Evolutionary conservation across 225 moss, liverwort and hornwort species (phyloP), one percentile per base, ranked within the genome.

Genomic region (Thuidium tamariscinum): DNA sequence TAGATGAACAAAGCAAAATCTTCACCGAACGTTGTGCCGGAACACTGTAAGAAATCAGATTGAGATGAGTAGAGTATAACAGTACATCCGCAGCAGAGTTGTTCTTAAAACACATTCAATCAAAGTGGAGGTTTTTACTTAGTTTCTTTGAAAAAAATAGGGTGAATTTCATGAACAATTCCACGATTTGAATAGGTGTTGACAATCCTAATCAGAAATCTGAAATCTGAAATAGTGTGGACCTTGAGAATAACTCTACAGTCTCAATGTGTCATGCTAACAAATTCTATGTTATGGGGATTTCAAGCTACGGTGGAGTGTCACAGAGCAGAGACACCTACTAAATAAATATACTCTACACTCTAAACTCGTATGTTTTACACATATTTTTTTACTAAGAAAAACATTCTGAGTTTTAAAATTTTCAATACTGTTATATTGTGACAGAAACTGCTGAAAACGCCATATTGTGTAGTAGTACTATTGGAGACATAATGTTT

Each of bases 1-100:
- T 62, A 54, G 93, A 87, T 37, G 90, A 90, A 20, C 23, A 67
- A 21, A 92, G 85, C 76, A n/a, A 86, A 48, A 79, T 91, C 73
- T 18, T 89, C 48, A 91, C 87, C 42, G 81, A 89, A 20, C 83
- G 61, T 14, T 29, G 91, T 15, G 91, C 86, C 26, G 91, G 88
- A 66, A 91, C 88, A 41, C 39, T 84, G 88, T 88, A 84, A 83
- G 84, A 32, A 16, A 32, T 34, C 39, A 42, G 41, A 42, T 25
- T 69, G 34, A 30, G 30, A 26, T 68, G 27, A 57, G 46, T 15
- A 27, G 26, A 57, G 14, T 36, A 36, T 26, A 42, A 32, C 11
- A 29, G 10, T 18, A 46, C 5, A 29, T 18, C 59, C 19, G 23
- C 23, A 15, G 42, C 11, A 9, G 34, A 63, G 22, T 42, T 30